These are phyloP conservation scores for Syzygium malaccense DNA, from an alignment of 441 rosid species.

Conservation along the genomic window DNA sequence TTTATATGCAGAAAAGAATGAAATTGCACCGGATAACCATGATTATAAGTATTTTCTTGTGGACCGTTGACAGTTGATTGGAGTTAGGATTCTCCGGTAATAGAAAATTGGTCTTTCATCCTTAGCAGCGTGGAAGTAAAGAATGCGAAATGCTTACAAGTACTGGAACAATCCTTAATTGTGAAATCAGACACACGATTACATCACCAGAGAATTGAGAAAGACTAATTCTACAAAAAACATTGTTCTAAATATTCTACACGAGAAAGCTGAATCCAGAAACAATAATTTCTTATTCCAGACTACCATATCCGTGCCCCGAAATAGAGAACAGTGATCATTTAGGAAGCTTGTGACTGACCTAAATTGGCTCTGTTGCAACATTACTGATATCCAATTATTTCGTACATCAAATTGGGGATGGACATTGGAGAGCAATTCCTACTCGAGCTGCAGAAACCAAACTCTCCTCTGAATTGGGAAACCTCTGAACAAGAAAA, in stretches of 20 bases:
- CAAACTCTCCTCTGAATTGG: not conserved
- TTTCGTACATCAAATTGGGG: too few relatives aligned
- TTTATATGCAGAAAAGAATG: not conserved
- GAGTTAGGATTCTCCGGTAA: too few relatives aligned
- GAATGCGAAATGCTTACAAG: not conserved
- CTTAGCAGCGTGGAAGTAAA: not conserved
- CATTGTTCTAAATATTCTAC: not conserved
- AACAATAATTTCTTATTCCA: not conserved
- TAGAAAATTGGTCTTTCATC: not conserved
- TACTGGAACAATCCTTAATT: not conserved
- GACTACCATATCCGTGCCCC: not conserved
- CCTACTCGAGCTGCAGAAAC: too few relatives aligned
- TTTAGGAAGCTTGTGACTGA: not conserved
- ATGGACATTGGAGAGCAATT: too few relatives aligned
- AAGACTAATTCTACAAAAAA: not conserved
- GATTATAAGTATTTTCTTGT: too few relatives aligned
- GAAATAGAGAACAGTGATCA: not conserved
- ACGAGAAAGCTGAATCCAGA: not conserved
- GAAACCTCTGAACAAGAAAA: too few relatives aligned
- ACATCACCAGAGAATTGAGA: not conserved
- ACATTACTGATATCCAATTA: not conserved
- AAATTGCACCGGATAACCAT: not conserved
- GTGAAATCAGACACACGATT: not conserved
- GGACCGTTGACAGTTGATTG: not conserved
- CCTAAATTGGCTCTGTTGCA: not conserved